Base-by-base conservation (phyloP, 202 grass and related monocot species). In the Hordeum pubiflorum region DNA sequence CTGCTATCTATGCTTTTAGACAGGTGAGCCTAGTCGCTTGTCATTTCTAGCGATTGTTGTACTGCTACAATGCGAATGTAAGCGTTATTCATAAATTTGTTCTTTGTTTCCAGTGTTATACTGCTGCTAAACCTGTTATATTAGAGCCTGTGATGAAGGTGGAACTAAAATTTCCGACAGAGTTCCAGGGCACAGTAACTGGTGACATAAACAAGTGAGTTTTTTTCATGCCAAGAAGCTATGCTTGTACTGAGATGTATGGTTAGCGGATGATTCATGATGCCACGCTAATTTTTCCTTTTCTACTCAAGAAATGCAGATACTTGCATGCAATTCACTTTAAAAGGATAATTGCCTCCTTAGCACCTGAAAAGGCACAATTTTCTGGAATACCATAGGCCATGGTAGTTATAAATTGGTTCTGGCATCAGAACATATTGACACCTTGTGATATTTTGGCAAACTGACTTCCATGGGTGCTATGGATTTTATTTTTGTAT, bases 161-260 rank as follows among this genome's bases (percentile, higher is more conserved):
- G 34, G 96, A 93, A 87, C 41, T 98, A 24, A 98, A 98, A 88
- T 83, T 88, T 75, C 96, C 96, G 27, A 94, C 96, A 1, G 95
- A 98, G 62, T 98, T 98, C 83, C 95, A 98, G 85, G 95, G 95
- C 37, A 95, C 92, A 31, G 87, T 98, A 59, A 98, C 95, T 61
- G 95, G 95, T 84, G 95, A 98, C 70, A 93, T 98, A 88, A 98
- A 98, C 82, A 98, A 95, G 95, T 98, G 55, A 83, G 92, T 90
- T 12, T 50, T 84, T 74, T 84, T 72, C 24, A 58, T 78, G 8
- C 15, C 46, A 40, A n/a, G 9, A 36, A 67, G 17, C 24, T 60
- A 41, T 72, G 27, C 22, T 60, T 82, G 18, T 82, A 75, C 13
- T 74, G 2, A 52, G 39, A 43, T 78, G 26, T 66, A 61, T 82